Conservation (phyloP, 2,329 filamentous ascomycete species). For the Fusarium coffeatum region DNA sequence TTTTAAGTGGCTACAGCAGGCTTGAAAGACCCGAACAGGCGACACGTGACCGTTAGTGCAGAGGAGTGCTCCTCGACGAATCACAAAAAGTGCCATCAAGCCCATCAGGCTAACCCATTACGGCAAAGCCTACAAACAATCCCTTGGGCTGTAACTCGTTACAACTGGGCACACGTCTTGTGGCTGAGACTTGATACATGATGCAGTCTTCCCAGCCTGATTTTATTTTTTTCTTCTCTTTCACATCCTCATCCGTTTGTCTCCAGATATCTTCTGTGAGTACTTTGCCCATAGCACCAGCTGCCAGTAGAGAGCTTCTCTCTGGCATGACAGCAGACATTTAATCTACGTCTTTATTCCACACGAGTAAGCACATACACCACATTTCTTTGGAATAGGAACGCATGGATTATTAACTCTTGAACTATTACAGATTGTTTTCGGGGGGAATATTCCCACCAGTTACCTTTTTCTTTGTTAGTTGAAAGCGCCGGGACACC, state of each 20-base stretch:
- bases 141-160: not conserved
- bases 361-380: not conserved
- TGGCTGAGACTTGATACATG: not conserved
- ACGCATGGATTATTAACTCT: not conserved
- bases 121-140: not conserved
- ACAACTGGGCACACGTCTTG: not conserved
- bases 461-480: not conserved
- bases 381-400: not conserved
- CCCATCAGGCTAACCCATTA: not conserved
- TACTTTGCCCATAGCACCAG: not conserved
- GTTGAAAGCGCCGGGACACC: not conserved
- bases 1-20: not conserved
- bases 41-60: too few species aligned
- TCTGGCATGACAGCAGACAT: not conserved
- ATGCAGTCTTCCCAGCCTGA: not conserved
- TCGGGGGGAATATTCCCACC: accelerated
- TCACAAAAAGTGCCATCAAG: not conserved
- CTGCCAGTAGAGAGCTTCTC: not conserved
- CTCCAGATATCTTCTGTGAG: not conserved
- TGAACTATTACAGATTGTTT: accelerated
- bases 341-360: not conserved
- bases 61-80: not conserved
- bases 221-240: not conserved
- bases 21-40: not conserved
- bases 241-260: not conserved